These are phyloP conservation scores for Phaseolus coccineus DNA, from an alignment of 331 rosid genomes.

Conservation along the genomic window DNA sequence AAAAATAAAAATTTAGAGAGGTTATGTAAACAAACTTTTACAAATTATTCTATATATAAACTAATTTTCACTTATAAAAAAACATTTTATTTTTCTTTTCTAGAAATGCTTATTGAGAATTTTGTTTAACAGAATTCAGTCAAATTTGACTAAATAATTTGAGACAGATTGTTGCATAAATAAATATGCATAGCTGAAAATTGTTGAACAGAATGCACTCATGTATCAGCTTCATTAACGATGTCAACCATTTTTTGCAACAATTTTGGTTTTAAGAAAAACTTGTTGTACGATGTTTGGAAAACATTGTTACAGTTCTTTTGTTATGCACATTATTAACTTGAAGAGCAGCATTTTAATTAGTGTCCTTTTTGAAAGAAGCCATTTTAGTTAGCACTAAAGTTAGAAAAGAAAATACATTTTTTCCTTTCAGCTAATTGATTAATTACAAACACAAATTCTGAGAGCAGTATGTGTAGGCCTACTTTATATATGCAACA, in stretches of 20 bases:
- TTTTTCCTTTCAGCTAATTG: constrained; percentile 25
- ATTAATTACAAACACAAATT: constrained; percentile 35
- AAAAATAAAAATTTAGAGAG: too few species aligned
- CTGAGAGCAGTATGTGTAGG: neutral
- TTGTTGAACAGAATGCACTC: neutral
- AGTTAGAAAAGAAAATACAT: constrained; percentile 3
- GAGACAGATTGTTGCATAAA: too few species aligned
- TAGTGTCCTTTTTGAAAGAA: neutral
- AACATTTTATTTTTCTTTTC: too few species aligned
- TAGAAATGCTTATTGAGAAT: too few species aligned
- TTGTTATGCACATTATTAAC: neutral
- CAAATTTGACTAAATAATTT: too few species aligned
- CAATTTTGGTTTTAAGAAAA: neutral
- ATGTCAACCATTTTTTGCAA: neutral
- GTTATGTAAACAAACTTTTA: too few species aligned
- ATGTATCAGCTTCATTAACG: neutral
- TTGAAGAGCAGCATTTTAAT: neutral
- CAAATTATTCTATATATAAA: too few species aligned
- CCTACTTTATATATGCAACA: constrained; percentile 29
- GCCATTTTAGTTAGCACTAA: constrained; percentile 5
- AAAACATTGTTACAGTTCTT: neutral
- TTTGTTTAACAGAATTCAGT: too few species aligned
- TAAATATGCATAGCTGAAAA: neutral
- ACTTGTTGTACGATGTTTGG: neutral
- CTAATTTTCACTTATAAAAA: too few species aligned